These are phyloP conservation scores for Teunomyces aglyptinius DNA, from an alignment of 805 yeast genomes.

Conservation along the genomic window DNA sequence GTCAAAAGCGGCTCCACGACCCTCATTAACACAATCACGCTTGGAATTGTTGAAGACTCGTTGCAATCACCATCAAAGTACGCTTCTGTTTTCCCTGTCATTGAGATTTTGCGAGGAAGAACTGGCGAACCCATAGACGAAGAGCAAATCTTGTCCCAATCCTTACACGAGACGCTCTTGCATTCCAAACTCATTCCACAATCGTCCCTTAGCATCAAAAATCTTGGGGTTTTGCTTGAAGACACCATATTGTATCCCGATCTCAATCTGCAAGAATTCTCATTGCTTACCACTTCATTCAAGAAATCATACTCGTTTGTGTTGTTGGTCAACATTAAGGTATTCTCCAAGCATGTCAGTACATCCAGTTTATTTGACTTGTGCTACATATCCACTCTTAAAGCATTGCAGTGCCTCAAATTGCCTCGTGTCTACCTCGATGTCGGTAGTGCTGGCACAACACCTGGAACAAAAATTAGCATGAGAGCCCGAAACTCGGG, in stretches of 20 bases:
- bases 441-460: constrained; percentile 41
- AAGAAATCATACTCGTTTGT: constrained; percentile 40
- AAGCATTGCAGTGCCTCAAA: constrained; percentile 56
- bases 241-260: constrained; percentile 25
- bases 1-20: constrained; percentile 70
- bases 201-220: constrained; percentile 18
- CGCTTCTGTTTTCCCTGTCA: constrained; percentile 61
- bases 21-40: constrained; percentile 68
- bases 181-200: constrained; percentile 54
- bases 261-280: constrained; percentile 15
- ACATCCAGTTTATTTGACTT: constrained; percentile 65
- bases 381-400: constrained; percentile 65
- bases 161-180: constrained; percentile 55
- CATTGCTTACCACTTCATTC: constrained; percentile 9
- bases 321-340: constrained; percentile 69
- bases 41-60: constrained; percentile 59
- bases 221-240: constrained; percentile 15
- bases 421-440: constrained; percentile 71
- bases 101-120: constrained; percentile 73
- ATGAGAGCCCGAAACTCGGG: constrained; percentile 40
- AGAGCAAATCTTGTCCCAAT: constrained; percentile 73
- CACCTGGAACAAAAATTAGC: constrained; percentile 50
- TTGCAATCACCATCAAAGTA: constrained; percentile 29
- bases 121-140: constrained; percentile 82
- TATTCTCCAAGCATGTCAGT: constrained; percentile 70